Evolutionary conservation across 495 filamentous ascomycete species (phyloP).

Genomic region (Penicillium antarcticum): DNA sequence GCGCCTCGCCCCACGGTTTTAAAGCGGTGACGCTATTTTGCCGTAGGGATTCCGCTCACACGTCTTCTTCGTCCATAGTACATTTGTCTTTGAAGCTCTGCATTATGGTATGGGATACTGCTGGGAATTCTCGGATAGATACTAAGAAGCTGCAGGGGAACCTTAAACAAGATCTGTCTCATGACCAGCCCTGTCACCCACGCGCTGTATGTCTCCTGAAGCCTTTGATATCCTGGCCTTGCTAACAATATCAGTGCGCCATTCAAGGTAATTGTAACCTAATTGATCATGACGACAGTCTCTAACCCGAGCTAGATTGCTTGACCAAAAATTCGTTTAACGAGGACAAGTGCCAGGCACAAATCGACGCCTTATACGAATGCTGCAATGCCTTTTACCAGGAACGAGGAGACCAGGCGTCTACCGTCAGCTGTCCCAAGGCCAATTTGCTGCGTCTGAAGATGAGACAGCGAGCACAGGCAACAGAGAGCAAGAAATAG

Average conservation of each 20-base stretch:
- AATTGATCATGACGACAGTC: not conserved
- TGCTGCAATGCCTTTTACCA: slow-evolving; percentile 91
- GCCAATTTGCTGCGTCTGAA: slow-evolving; percentile 73
- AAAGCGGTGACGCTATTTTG: slow-evolving; percentile 45
- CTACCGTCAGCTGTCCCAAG: slow-evolving; percentile 82
- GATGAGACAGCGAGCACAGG: slow-evolving; percentile 74
- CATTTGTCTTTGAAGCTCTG: slow-evolving; percentile 8
- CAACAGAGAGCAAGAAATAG: slow-evolving; percentile 14
- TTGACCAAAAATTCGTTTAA: slow-evolving; percentile 80
- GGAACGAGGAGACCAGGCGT: slow-evolving; percentile 71
- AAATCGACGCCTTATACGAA: slow-evolving; percentile 91
- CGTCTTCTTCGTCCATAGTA: slow-evolving; percentile 1
- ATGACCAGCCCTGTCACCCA: slow-evolving; percentile 82
- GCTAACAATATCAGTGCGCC: slow-evolving; percentile 58
- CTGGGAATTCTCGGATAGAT: not conserved
- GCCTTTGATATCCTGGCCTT: slow-evolving; percentile 3
- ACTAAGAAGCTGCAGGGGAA: slow-evolving; percentile 32
- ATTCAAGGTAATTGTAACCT: slow-evolving; percentile 69
- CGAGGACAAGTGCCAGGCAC: slow-evolving; percentile 74
- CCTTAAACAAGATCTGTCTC: slow-evolving; percentile 66
- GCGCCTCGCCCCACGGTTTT: slow-evolving; percentile 19
- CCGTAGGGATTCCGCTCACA: slow-evolving; percentile 23
- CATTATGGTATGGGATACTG: slow-evolving; percentile 45
- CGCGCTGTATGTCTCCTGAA: slow-evolving; percentile 63
- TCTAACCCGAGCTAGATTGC: slow-evolving; percentile 58